Conservation (phyloP, 768 basidiomycete genomes). For the Panaeolus papilionaceus region DNA sequence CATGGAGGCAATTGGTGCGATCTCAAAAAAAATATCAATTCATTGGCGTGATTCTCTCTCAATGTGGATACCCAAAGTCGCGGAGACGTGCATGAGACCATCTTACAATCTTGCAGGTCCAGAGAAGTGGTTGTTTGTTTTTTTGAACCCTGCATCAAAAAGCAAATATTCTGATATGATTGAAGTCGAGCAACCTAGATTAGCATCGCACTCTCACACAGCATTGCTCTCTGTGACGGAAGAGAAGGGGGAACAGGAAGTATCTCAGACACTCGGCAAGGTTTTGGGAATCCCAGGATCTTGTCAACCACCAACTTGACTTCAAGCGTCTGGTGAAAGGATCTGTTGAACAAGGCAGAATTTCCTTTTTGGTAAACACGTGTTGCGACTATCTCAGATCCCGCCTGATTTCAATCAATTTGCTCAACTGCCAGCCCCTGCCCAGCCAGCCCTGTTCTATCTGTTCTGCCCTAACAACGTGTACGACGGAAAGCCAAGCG, state of each 20-base stretch:
- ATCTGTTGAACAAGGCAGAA: constrained; percentile 11
- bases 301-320: not conserved
- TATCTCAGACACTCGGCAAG: not conserved
- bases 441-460: not conserved
- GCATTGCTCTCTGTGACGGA: not conserved
- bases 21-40: constrained; percentile 24
- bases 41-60: constrained; percentile 23
- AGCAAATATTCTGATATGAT: constrained; percentile 17
- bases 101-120: constrained; percentile 22
- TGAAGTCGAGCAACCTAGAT: constrained; percentile 22
- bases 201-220: constrained; percentile 26
- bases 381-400: constrained; percentile 4
- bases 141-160: constrained; percentile 29
- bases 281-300: constrained; percentile 5
- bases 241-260: not conserved
- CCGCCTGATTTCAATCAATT: constrained; percentile 4
- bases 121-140: constrained; percentile 28
- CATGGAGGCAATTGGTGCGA: constrained; percentile 29
- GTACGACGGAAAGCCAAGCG: constrained; percentile 8
- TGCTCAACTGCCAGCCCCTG: not conserved
- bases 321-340: constrained; percentile 1
- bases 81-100: constrained; percentile 14
- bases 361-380: constrained; percentile 8
- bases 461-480: constrained; percentile 1
- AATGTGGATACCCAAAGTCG: constrained; percentile 26